Base-by-base conservation (phyloP, 805 yeast species). In the Wilhelminamyces savonicus region DNA sequence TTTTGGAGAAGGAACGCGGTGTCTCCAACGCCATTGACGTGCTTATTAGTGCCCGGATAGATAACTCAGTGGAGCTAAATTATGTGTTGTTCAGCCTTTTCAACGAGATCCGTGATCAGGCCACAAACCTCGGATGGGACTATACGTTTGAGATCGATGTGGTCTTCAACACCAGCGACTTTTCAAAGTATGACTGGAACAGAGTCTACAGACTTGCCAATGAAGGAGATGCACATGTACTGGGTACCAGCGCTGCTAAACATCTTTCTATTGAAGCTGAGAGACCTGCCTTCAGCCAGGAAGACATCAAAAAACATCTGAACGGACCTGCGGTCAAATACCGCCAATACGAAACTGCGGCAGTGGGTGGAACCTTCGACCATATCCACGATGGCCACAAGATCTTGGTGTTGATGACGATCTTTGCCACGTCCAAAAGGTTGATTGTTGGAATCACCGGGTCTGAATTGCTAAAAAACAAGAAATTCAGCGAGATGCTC, bases 281-380 rank as follows among this genome's bases (percentile, higher is more conserved):
- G n/a, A n/a, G n/a, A n/a, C n/a, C n/a, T n/a, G n/a, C n/a, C n/a
- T n/a, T n/a, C n/a, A n/a, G n/a, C n/a, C n/a, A n/a, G n/a, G n/a
- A n/a, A n/a, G n/a, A n/a, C n/a, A n/a, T n/a, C n/a, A n/a, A n/a
- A n/a, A n/a, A n/a, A n/a, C n/a, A n/a, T n/a, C n/a, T n/a, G n/a
- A n/a, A n/a, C n/a, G n/a, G n/a, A n/a, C n/a, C n/a, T n/a, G n/a
- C n/a, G n/a, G n/a, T n/a, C n/a, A n/a, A n/a, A n/a, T n/a, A n/a
- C n/a, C n/a, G n/a, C n/a, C n/a, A n/a, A n/a, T n/a, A n/a, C n/a
- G n/a, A n/a, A n/a, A n/a, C n/a, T n/a, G 49, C 43, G 7, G 90
- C 95, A 0, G 78, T 90, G 2, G 98, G 98, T 1, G 99, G 99
- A 0, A 92, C 98, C 0, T 92, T 92, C 59, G 99, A 92, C 50